Evolutionary conservation across 768 basidiomycete species (phyloP).

Genomic region (Tricholoma sp.): DNA sequence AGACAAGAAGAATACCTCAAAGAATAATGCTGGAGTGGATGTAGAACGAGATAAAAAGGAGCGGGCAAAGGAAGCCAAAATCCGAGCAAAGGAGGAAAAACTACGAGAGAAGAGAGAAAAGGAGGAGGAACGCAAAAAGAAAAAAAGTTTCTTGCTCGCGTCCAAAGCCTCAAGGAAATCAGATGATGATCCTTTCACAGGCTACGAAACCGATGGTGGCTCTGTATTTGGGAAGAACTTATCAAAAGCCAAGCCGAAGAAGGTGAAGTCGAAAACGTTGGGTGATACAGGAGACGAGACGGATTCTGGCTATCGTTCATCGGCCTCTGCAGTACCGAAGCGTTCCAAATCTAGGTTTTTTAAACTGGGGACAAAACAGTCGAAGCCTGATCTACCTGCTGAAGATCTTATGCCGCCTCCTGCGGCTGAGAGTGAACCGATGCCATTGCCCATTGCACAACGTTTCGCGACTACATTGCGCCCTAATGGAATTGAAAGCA

Average conservation of each 20-base stretch:
- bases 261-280: slow-evolving; percentile 18
- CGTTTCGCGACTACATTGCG: slow-evolving; percentile 37
- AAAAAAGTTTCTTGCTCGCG: slow-evolving; percentile 25
- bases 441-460: slow-evolving; percentile 42
- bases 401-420: slow-evolving; percentile 19
- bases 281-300: slow-evolving; percentile 34
- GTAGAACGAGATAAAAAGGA: slow-evolving; percentile 21
- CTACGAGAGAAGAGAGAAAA: slow-evolving; percentile 21
- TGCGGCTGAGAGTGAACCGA: slow-evolving; percentile 19
- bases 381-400: slow-evolving; percentile 29
- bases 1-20: slow-evolving; percentile 16
- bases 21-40: slow-evolving; percentile 14
- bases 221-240: slow-evolving; percentile 4
- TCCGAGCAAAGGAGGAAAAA: slow-evolving; percentile 19
- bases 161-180: slow-evolving; percentile 14
- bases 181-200: slow-evolving; percentile 5
- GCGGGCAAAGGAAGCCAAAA: slow-evolving; percentile 19
- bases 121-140: slow-evolving; percentile 29
- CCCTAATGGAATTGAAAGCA: slow-evolving; percentile 3
- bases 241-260: slow-evolving; percentile 22
- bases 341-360: slow-evolving; percentile 42
- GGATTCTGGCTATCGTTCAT: slow-evolving; percentile 29
- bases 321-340: slow-evolving; percentile 16
- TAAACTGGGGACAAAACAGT: slow-evolving; percentile 33
- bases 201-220: slow-evolving; percentile 26